Evolutionary conservation across 2,329 filamentous ascomycete genomes (phyloP), one percentile per base, ranked within the genome.

Genomic region (Macrophomina phaseolina): DNA sequence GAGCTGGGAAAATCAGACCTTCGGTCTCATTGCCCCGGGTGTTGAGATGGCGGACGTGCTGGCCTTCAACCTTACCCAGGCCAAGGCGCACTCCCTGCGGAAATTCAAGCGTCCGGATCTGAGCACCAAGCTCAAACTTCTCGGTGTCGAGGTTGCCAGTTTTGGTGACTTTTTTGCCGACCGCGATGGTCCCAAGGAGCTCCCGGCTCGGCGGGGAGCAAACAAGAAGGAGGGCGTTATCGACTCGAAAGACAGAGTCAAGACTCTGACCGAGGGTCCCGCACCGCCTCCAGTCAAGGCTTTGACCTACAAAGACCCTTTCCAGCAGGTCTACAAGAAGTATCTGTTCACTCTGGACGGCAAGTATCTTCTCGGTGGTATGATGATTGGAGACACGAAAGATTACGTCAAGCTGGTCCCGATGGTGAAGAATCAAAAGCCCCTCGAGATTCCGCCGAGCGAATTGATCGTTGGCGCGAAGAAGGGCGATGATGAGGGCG

Each of bases 131-230:
- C 82, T 97, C 36, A 97, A 97, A 82, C 83, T 97, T 0, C 84
- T 97, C 0, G 93, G 93, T 0, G 92, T 97, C 8, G 92, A 97
- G 70, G 94, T 97, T 4, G 94, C 94, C 18, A 95, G 91, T 74
- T 97, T 97, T 75, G 93, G 94, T 0, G 94, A 97, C 76, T 97
- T 94, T 82, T 97, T 97, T 71, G 93, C 93, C 0, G 93, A 97
- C 72, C 84, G 91, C 36, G 91, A 97, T 74, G 93, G 93, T 0
- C 92, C 92, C 0, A 90, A 90, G 69, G 84, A 89, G 55, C 81
- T 94, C n/a, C 93, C 92, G 0, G 83, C 85, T 3, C 85, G 85
- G 68, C 79, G 80, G 52, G 75, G 78, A 62, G 83, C 80, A 11
- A 79, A 77, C 3, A 84, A 80, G 70, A 84, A 82, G 71, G 80